Evolutionary conservation across 2,329 filamentous ascomycete genomes (phyloP).

Genomic region (Epichloe baconii): DNA sequence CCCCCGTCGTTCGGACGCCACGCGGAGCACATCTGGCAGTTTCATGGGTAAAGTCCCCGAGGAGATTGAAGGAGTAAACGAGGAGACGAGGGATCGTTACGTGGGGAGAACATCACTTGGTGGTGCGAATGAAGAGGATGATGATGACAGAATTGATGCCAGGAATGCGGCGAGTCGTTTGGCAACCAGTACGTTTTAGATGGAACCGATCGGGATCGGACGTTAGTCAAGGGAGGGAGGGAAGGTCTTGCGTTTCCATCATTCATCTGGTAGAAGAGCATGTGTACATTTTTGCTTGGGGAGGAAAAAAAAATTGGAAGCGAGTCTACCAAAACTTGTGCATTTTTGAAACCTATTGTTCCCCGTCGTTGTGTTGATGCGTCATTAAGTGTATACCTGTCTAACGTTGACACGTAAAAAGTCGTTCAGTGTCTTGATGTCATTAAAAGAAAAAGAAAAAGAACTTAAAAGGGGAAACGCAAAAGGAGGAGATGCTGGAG

Average conservation of each 20-base stretch:
- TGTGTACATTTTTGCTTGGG: not conserved
- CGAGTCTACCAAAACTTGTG: not conserved
- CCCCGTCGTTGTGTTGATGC: not conserved
- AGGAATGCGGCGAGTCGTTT: slow-evolving; percentile 88
- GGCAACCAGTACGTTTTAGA: slow-evolving; percentile 82
- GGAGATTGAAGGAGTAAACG: slow-evolving; percentile 39
- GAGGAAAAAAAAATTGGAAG: not conserved
- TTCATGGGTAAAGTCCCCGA: slow-evolving; percentile 52
- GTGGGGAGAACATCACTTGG: not conserved
- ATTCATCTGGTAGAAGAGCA: not conserved
- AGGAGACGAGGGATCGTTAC: slow-evolving; percentile 15
- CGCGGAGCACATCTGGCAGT: slow-evolving; percentile 65
- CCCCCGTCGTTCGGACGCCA: slow-evolving; percentile 62
- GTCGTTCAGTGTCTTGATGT: not conserved
- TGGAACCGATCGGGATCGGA: not conserved
- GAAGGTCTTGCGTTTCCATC: not conserved
- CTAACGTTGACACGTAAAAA: not conserved
- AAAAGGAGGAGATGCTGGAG: no score
- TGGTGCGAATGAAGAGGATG: slow-evolving; percentile 54
- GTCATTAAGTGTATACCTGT: not conserved
- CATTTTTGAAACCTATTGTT: no score
- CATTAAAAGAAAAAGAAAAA: no score
- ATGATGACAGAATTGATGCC: slow-evolving; percentile 89
- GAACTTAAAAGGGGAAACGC: no score
- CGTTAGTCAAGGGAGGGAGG: no score